Conservation (phyloP, 352 stramenopile genomes). For the Globisporangium perplexum region DNA sequence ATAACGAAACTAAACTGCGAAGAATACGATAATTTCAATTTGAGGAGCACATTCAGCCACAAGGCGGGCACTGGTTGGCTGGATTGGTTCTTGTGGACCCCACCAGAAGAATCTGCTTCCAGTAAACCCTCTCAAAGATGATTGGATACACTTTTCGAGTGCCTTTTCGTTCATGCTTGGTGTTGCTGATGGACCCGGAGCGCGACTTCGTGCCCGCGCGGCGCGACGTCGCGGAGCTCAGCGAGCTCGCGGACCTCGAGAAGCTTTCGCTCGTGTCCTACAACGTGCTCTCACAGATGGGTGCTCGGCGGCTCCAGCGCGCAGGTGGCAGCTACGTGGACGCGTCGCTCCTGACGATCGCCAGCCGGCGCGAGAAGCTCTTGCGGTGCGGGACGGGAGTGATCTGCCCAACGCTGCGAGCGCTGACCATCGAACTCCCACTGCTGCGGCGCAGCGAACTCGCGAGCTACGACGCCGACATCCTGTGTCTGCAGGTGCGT, state of each 20-base stretch:
- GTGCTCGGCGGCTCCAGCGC: constrained; percentile 41
- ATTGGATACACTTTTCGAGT: constrained; percentile 1
- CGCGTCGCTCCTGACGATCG: constrained; percentile 44
- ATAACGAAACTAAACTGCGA: too few species aligned
- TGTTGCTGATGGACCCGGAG: background rate
- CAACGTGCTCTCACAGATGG: constrained; percentile 82
- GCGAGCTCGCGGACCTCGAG: constrained; percentile 36
- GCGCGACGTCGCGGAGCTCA: constrained; percentile 33
- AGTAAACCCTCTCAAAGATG: background rate
- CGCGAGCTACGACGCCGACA: constrained; percentile 67
- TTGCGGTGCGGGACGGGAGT: constrained; percentile 41
- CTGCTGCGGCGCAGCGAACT: constrained; percentile 44
- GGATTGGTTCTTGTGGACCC: background rate
- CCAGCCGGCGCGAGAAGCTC: constrained; percentile 45
- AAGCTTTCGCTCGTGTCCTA: constrained; percentile 73
- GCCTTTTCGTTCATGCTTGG: too few species aligned
- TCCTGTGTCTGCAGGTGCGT: constrained; percentile 75
- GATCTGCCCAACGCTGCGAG: too few species aligned
- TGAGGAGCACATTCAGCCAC: background rate
- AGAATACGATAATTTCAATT: too few species aligned
- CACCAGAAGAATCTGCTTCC: background rate
- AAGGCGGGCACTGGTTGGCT: background rate
- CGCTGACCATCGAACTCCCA: background rate
- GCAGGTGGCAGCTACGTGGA: constrained; percentile 46
- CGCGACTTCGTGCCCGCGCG: constrained; percentile 46